Conservation (phyloP, 768 basidiomycete species). For the Mycena vitilis region DNA sequence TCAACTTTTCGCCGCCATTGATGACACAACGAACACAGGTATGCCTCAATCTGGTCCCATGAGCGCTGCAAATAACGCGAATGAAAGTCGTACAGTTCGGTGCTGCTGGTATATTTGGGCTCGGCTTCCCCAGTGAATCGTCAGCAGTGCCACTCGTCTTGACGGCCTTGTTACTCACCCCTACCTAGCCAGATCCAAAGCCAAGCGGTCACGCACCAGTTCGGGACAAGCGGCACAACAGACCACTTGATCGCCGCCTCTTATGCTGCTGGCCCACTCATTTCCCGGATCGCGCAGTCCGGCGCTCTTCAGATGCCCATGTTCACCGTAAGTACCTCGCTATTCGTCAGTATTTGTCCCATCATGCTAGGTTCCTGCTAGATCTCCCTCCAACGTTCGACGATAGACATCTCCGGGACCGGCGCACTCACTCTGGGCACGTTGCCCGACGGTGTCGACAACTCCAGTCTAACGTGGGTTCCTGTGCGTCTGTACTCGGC, state of each 20-base stretch:
- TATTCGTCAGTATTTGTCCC: too few species aligned
- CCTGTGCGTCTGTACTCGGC: constrained; percentile 67
- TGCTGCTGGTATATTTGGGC: constrained; percentile 72
- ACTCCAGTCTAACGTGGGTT: constrained; percentile 74
- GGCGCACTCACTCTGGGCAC: constrained; percentile 74
- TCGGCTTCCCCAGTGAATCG: constrained; percentile 78
- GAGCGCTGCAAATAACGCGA: too few species aligned
- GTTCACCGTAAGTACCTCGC: constrained; percentile 54
- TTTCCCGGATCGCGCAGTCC: constrained; percentile 59
- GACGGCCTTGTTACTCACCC: constrained; percentile 14
- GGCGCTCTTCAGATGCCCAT: constrained; percentile 57
- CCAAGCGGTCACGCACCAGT: constrained; percentile 41
- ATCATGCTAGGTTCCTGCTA: constrained; percentile 22
- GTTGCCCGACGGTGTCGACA: constrained; percentile 65
- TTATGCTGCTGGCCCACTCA: constrained; percentile 55
- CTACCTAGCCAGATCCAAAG: constrained; percentile 53
- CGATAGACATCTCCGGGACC: constrained; percentile 66
- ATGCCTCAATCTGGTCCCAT: neutral
- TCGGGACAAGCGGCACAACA: constrained; percentile 38
- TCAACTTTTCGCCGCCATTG: constrained; percentile 69
- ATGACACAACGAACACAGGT: constrained; percentile 63
- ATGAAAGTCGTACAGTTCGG: constrained; percentile 60
- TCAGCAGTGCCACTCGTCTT: constrained; percentile 39
- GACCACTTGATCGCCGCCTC: constrained; percentile 52
- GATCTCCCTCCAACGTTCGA: constrained; percentile 68